A percentile compares a stretch with the other conserved stretches of the same genome.
phyloP scores from a whole-genome alignment of 2,329 filamentous ascomycete genomes.

The Arthrobotrys iridis region DNA sequence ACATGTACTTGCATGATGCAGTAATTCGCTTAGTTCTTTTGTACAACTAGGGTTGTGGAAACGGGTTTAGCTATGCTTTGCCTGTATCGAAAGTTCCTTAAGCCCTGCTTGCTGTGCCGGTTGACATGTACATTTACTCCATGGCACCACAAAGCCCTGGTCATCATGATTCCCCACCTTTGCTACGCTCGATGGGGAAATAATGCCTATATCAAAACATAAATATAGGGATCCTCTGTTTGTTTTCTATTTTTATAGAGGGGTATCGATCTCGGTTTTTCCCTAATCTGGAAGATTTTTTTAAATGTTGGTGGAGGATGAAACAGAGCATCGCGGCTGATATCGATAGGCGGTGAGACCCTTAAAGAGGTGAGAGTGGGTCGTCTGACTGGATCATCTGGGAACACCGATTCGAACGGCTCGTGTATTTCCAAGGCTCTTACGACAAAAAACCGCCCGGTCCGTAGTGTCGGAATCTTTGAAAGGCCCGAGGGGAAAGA shows the following conservation, averaged over 20 bases:
- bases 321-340: constrained; percentile 29
- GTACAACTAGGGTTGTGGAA: not conserved
- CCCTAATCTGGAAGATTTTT: constrained; percentile 11
- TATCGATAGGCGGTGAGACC: constrained; percentile 12
- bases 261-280: constrained; percentile 22
- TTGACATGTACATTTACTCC: constrained; percentile 6
- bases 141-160: not conserved
- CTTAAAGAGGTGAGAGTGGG: not conserved
- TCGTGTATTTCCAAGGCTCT: not conserved
- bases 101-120: not conserved
- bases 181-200: constrained; percentile 1
- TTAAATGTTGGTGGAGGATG: constrained; percentile 19
- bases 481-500: not conserved
- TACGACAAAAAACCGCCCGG: constrained; percentile 10
- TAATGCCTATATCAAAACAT: constrained; percentile 11
- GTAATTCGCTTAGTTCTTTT: constrained; percentile 18
- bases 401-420: constrained; percentile 4
- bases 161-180: not conserved
- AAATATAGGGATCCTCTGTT: not conserved
- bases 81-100: not conserved
- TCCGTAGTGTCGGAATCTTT: constrained; percentile 11
- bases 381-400: constrained; percentile 47
- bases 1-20: constrained; percentile 14
- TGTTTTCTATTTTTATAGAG: constrained; percentile 42
- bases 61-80: not conserved